Conservation (phyloP, 352 stramenopile species). For the Hyaloperonospora brassicae region DNA sequence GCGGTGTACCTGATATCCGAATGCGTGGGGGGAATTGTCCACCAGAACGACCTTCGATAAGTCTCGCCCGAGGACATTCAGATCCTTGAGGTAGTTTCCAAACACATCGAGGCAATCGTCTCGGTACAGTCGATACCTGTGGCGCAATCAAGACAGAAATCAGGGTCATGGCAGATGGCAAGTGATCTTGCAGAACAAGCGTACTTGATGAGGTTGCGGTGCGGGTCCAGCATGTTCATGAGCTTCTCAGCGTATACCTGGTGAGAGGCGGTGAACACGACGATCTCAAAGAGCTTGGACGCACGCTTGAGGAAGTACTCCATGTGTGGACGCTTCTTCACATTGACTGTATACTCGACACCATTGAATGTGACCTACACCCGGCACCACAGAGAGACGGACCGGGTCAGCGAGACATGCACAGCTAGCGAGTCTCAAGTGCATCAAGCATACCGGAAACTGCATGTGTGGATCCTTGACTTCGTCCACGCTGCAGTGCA, state of each 20-base stretch:
- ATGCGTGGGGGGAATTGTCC: conserved; percentile 97
- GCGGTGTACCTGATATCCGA: conserved; percentile 89
- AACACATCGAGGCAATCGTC: conserved; percentile 94
- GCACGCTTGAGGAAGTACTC: conserved; percentile 92
- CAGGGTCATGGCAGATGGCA: conserved; percentile 3
- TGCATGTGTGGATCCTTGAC: conserved; percentile 90
- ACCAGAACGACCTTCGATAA: conserved; percentile 90
- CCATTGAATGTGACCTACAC: conserved; percentile 89
- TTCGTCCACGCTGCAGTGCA: conserved; percentile 97
- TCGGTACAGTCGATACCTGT: conserved; percentile 91
- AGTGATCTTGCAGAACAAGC: conserved; percentile 1
- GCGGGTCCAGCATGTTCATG: conserved; percentile 94
- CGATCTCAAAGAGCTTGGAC: conserved; percentile 93
- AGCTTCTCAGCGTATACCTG: conserved; percentile 94
- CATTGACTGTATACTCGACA: conserved; percentile 93
- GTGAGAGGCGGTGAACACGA: conserved; percentile 98
- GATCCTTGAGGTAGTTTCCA: conserved; percentile 98
- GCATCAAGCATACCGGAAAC: conserved; percentile 80
- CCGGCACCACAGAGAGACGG: not conserved
- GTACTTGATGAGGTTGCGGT: conserved; percentile 84
- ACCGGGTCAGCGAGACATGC: not conserved
- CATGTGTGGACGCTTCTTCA: conserved; percentile 93
- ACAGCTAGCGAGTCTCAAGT: not conserved
- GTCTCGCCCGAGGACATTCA: conserved; percentile 93
- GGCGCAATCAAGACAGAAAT: conserved; percentile 1